Percentiles rank a stretch among this genome's conserved stretches.
phyloP scores from a whole-genome alignment of 2,329 filamentous ascomycete species.

The Penicillium fuscoglaucum region DNA sequence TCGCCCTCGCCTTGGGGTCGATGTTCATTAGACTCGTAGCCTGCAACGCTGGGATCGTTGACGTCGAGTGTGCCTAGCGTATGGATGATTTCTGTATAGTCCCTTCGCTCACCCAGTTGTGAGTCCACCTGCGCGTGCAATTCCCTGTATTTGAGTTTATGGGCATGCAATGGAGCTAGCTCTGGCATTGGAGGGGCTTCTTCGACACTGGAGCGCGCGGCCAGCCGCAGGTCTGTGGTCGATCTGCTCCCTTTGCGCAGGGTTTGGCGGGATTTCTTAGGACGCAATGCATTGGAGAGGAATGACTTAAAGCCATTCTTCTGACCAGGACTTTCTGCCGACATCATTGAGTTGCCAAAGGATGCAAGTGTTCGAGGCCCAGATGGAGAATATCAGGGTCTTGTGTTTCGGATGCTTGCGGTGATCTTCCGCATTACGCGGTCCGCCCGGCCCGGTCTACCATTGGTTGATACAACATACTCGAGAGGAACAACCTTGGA shows the following conservation, averaged over 20 bases:
- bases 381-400: constrained; percentile 4
- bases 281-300: constrained; percentile 32
- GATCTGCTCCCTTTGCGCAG: constrained; percentile 37
- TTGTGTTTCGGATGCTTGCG: constrained; percentile 7
- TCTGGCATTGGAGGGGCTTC: constrained; percentile 33
- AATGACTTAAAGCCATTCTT: constrained; percentile 33
- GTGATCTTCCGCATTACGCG: constrained; percentile 7
- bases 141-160: constrained; percentile 36
- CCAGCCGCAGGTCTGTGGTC: constrained; percentile 30
- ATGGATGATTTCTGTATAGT: constrained; percentile 41
- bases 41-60: constrained; percentile 25
- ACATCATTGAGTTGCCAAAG: constrained; percentile 22
- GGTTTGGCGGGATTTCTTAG: constrained; percentile 41
- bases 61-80: constrained; percentile 35
- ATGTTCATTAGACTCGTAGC: constrained; percentile 20
- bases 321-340: constrained; percentile 35
- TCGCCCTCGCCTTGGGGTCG: constrained; percentile 42
- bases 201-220: constrained; percentile 25
- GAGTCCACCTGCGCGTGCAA: constrained; percentile 32
- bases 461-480: neutral
- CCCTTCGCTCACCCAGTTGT: constrained; percentile 39
- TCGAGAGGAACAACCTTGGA: neutral
- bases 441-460: constrained; percentile 15
- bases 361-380: neutral
- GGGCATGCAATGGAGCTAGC: constrained; percentile 36